phyloP scores from a whole-genome alignment of 2,329 filamentous ascomycete genomes.

The Ophiocordyceps australis region DNA sequence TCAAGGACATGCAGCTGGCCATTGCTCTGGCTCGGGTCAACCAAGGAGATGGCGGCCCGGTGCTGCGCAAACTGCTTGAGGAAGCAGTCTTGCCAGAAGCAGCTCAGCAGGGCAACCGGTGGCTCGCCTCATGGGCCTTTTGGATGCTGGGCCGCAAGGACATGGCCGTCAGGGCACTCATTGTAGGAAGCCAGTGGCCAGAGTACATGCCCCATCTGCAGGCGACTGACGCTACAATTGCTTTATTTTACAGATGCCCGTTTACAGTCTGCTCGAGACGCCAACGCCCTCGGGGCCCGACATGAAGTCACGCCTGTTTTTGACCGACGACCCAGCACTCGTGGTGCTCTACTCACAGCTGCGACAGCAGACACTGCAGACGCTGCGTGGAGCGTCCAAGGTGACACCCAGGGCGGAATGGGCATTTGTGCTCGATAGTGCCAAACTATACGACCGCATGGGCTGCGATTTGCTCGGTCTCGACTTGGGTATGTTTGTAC shows the following conservation, averaged over 20 bases:
- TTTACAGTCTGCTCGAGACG: constrained; percentile 55
- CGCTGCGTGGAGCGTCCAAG: constrained; percentile 68
- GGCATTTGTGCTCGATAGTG: constrained; percentile 78
- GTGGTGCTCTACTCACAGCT: constrained; percentile 78
- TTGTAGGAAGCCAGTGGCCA: constrained; percentile 41
- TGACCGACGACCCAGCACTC: constrained; percentile 80
- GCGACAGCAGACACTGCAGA: constrained; percentile 64
- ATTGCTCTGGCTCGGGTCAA: constrained; percentile 78
- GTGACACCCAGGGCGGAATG: constrained; percentile 66
- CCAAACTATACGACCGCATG: constrained; percentile 73
- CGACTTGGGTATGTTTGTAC: constrained; percentile 46
- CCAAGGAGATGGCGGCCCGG: constrained; percentile 63
- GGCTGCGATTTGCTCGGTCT: constrained; percentile 82
- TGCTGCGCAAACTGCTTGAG: constrained; percentile 56
- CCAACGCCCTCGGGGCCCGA: constrained; percentile 50
- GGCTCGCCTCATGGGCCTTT: constrained; percentile 91
- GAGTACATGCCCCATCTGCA: too few species aligned
- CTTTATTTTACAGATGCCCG: constrained; percentile 41
- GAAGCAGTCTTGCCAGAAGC: constrained; percentile 67
- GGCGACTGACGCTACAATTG: constrained; percentile 2
- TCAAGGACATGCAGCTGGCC: constrained; percentile 78
- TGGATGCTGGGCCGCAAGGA: constrained; percentile 74
- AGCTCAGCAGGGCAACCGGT: constrained; percentile 67
- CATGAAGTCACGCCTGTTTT: constrained; percentile 58
- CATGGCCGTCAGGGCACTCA: constrained; percentile 67